Evolutionary conservation across 306 rosid genomes (phyloP), one percentile per base, ranked within the genome.

Genomic region (Arachis hypogaea): DNA sequence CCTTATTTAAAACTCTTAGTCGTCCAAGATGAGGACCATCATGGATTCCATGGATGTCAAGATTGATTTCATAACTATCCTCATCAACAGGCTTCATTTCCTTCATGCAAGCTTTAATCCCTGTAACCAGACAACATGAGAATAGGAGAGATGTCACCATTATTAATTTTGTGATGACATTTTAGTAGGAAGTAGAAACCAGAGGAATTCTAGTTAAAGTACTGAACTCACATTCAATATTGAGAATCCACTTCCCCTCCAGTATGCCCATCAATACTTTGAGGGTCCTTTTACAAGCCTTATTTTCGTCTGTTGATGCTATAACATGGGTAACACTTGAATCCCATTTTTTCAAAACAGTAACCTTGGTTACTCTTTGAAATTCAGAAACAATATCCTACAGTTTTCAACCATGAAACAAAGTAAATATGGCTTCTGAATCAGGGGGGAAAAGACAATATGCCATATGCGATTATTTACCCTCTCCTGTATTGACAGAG

Each of bases 181-280:
- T 2, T 61, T 59, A 2, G 44, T 71, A 45, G 7, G 65, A 63
- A 50, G 59, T 58, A 12, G 58, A 7, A 38, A 56, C n/a, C 45
- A 9, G 43, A 45, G 62, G 69, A 70, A 75, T 33, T 59, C 28
- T 52, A 65, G n/a, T 47, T 44, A 12, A 64, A 63, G 7, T 69
- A 36, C 7, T 69, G 55, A 69, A 68, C 90, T 85, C 77, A 92
- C 99, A 94, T 50, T 76, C 88, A 76, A 86, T 73, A 58, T 73
- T 84, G 66, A 94, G 80, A 80, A 94, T 85, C 99, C 99, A 94
- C 82, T 87, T 94, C 69, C 99, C 99, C 78, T 88, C 90, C 82
- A 94, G 84, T 72, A 92, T 92, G 73, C 93, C 99, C 89, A 88
- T 9, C 81, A 94, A 81, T 65, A 88, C 90, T 88, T 94, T 94